A percentile compares a stretch with the other conserved stretches of the same genome.
Conservation (phyloP, 306 rosid genomes). For the Castanea sativa region DNA sequence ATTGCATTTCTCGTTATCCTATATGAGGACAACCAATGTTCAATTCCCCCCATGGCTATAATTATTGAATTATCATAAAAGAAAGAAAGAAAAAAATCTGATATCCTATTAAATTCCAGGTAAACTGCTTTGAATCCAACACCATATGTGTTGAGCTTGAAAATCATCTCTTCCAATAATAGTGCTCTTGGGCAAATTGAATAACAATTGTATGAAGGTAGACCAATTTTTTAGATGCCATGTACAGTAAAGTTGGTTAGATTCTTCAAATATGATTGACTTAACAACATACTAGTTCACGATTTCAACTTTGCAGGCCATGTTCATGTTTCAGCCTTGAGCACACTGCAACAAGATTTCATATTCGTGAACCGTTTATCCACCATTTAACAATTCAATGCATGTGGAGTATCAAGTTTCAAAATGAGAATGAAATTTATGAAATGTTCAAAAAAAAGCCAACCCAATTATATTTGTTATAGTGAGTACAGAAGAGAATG, state of each 20-base stretch:
- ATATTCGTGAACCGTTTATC: background rate
- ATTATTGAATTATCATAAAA: no score
- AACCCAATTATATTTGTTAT: background rate
- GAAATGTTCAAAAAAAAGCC: background rate
- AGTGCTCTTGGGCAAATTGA: no score
- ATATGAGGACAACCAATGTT: no score
- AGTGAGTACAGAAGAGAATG: background rate
- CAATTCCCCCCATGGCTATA: no score
- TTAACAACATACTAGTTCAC: no score
- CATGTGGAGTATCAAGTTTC: background rate
- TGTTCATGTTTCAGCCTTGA: background rate
- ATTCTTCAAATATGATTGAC: no score
- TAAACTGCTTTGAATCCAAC: background rate
- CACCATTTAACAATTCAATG: background rate
- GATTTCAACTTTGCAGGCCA: no score
- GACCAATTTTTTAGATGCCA: no score
- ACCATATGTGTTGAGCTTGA: background rate
- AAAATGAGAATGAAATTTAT: background rate
- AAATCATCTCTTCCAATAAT: background rate
- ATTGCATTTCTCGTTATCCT: no score
- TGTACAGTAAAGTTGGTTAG: no score
- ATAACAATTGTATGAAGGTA: no score
- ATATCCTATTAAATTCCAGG: background rate
- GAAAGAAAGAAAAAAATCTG: no score
- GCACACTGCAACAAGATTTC: background rate